Evolutionary conservation across 2,329 filamentous ascomycete genomes (phyloP), one percentile per base, ranked within the genome.

Genomic region (Botryotinia calthae): DNA sequence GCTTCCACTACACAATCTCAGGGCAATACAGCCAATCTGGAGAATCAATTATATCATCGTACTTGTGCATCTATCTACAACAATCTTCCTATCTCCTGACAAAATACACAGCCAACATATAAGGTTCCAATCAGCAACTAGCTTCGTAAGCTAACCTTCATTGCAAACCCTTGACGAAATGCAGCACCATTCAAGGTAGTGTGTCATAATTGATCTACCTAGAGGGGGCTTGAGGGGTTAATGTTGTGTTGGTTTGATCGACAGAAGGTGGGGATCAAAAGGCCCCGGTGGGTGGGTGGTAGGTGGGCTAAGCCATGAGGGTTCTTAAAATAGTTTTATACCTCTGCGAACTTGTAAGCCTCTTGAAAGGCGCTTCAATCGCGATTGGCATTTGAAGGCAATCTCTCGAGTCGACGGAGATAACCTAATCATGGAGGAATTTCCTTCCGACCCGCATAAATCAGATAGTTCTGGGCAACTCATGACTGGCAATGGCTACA

Each of bases 251-350:
- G 65, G 48, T 56, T 67, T 56, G 65, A 67, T 67, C 65, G 65
- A 56, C 65, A 56, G 34, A 67, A 56, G n/a, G 65, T 56, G 65
- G 65, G 25, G 48, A 42, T 67, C 25, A 31, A 56, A 67, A 42
- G 48, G 48, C 51, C 51, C 51, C 25, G 51, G n/a, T 54, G 51
- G 51, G n/a, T 54, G 51, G 51, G n/a, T 56, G 51, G n/a, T 54
- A n/a, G 51, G n/a, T 56, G 51, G 51, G 51, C 34, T 42, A 37
- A 67, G 48, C 18, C 48, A 56, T 56, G 37, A 56, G n/a, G 37
- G 44, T 67, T 67, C 65, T 67, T 67, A 67, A 67, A 67, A 67
- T 67, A 67, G 65, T 31, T 67, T 65, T 37, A 42, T 42, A 31
- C 31, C 18, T 67, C 20, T 48, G 40, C 65, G n/a, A 56, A 16